A percentile compares a stretch with the other conserved stretches of the same genome.
Conservation (phyloP, 805 yeast species). For the Lachancea fermentati region DNA sequence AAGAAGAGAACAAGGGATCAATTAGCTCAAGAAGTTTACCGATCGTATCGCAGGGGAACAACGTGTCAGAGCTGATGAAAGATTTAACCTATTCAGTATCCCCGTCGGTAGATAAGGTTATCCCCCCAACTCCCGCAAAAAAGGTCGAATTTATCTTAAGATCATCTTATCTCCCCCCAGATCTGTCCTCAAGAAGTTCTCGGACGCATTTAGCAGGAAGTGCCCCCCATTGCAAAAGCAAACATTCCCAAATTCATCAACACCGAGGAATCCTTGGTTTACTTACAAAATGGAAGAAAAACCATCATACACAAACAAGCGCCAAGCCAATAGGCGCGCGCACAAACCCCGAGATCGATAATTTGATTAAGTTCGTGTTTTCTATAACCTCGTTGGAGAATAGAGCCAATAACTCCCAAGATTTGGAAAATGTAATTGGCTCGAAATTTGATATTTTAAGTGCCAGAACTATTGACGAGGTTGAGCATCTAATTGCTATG, state of each 20-base stretch:
- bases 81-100: slow-evolving; percentile 40
- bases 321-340: slow-evolving; percentile 7
- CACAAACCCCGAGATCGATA: slow-evolving; percentile 30
- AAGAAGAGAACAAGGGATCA: background rate
- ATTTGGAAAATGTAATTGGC: slow-evolving; percentile 11
- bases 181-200: slow-evolving; percentile 6
- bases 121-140: slow-evolving; percentile 66
- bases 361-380: slow-evolving; percentile 33
- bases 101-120: slow-evolving; percentile 39
- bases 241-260: background rate
- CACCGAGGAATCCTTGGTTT: slow-evolving; percentile 24
- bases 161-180: slow-evolving; percentile 25
- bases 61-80: slow-evolving; percentile 24
- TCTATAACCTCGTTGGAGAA: slow-evolving; percentile 31
- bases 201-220: slow-evolving; percentile 2
- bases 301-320: slow-evolving; percentile 14
- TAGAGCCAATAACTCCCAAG: slow-evolving; percentile 12
- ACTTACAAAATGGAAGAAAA: slow-evolving; percentile 28
- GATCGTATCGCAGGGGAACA: slow-evolving; percentile 17
- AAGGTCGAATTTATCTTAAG: slow-evolving; percentile 44
- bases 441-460: slow-evolving; percentile 56
- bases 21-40: slow-evolving; percentile 8
- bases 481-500: slow-evolving; percentile 47
- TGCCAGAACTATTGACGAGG: slow-evolving; percentile 66
- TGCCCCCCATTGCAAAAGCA: background rate